These are phyloP conservation scores for Penicillium corylophilum DNA, from an alignment of 2,329 filamentous ascomycete genomes.

Conservation along the genomic window DNA sequence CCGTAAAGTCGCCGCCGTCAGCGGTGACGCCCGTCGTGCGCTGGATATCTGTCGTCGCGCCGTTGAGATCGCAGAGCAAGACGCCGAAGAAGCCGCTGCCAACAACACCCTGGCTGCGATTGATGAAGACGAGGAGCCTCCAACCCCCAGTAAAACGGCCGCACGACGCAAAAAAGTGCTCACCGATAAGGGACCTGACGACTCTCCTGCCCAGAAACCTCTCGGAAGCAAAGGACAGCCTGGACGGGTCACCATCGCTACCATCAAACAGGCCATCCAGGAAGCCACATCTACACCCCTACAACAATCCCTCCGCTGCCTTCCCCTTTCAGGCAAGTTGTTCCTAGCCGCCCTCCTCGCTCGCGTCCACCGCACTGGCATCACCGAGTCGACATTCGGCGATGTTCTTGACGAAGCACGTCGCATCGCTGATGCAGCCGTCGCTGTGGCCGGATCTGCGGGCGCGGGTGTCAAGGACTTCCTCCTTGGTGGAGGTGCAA, in stretches of 20 bases:
- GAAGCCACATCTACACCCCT: conserved; percentile 92
- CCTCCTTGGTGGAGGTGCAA: conserved; percentile 50
- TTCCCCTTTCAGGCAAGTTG: conserved; percentile 80
- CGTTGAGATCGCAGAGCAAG: conserved; percentile 88
- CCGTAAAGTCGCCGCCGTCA: conserved; percentile 93
- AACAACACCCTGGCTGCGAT: conserved; percentile 16
- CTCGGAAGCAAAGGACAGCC: conserved; percentile 32
- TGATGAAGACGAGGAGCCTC: conserved; percentile 39
- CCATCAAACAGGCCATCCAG: conserved; percentile 89
- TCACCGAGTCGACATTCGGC: conserved; percentile 82
- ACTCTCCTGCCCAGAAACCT: conserved; percentile 20
- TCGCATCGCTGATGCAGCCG: conserved; percentile 55
- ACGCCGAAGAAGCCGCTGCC: conserved; percentile 47
- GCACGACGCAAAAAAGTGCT: conserved; percentile 29
- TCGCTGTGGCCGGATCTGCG: conserved; percentile 51
- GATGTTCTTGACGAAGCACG: conserved; percentile 87
- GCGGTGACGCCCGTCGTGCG: conserved; percentile 86
- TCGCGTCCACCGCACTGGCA: conserved; percentile 75
- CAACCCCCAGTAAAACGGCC: conserved; percentile 47
- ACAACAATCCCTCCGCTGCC: conserved; percentile 79
- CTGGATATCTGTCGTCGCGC: conserved; percentile 93
- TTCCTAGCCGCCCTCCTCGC: conserved; percentile 80
- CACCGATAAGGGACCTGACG: conserved; percentile 7
- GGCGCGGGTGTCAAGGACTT: conserved; percentile 60
- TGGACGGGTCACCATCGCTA: conserved; percentile 79